Base-by-base conservation (phyloP, 2,329 filamentous ascomycete genomes). In the Allantophomopsis cytisporea region DNA sequence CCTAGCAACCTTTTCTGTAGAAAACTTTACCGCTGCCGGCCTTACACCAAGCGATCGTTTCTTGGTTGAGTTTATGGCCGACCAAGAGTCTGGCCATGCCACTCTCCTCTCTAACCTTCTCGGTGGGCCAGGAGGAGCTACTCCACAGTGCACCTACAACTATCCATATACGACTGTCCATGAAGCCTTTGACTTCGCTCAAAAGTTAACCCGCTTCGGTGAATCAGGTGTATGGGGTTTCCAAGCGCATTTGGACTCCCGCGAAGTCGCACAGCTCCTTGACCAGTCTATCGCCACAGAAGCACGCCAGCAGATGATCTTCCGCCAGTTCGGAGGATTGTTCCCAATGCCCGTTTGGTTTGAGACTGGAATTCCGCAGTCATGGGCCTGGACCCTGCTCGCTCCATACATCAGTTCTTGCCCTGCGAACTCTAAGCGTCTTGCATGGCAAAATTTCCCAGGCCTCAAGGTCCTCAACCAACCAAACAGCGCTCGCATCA, bases 281-380 rank as follows among this genome's bases (percentile, higher is more conserved):
- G 64, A 83, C 2, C 82, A 87, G 59, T 80, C 80, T 15, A 84
- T 91, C 52, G 73, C 82, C 3, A 80, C 77, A 10, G 84, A 91
- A 55, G 81, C 83, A 0, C 78, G 84, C 0, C 85, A 93, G 62
- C 82, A 93, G 62, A 68, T 88, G 64, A 78, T 83, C 47, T 91
- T 91, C 68, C 78, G 85, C 15, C 84, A 91, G 54, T 85, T 91
- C 55, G 69, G 76, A 28, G 85, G 84, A 13, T 69, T 85, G 6
- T 83, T 83, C 59, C 80, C 85, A 16, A 84, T 85, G 80, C 81
- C 83, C 0, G 80, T 82, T 8, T 91, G 82, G 82, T 87, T 89
- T 54, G 76, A 84, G 51, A 68, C 76, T 5, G 83, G 83, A 31
- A 77, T 89, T 17, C 84, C 83, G 0, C 85, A 93, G 57, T 84